A percentile compares a stretch with the other conserved stretches of the same genome.
These are phyloP conservation scores for Pelargonium fulgidum DNA, from an alignment of 441 rosid species.

Conservation along the genomic window DNA sequence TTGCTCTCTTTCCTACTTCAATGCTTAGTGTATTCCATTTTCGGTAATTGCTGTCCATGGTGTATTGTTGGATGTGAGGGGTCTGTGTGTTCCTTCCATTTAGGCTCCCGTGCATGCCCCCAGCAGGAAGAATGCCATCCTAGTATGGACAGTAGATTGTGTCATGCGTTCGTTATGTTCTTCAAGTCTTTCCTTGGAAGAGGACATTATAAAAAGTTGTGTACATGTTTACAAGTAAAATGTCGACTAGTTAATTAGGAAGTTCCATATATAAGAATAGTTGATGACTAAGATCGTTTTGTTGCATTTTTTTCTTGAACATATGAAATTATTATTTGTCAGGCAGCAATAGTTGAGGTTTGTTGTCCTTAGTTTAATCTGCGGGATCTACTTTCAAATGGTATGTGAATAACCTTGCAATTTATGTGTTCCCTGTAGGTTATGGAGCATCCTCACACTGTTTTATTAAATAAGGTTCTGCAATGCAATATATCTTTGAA, in stretches of 20 bases:
- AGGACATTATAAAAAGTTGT: neutral
- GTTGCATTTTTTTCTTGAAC: neutral
- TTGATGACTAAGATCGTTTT: neutral
- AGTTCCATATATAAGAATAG: neutral
- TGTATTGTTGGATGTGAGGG: slow-evolving; percentile 4
- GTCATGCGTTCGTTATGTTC: neutral
- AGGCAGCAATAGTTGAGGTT: neutral
- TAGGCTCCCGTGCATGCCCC: neutral
- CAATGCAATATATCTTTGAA: slow-evolving; percentile 49
- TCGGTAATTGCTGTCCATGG: neutral
- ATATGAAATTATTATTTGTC: neutral
- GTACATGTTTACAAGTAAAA: neutral
- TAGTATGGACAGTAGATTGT: neutral
- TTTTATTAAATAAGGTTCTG: slow-evolving; percentile 63
- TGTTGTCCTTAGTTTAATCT: neutral
- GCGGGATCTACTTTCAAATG: neutral
- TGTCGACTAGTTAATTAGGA: neutral
- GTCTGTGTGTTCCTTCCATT: neutral
- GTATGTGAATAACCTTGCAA: neutral
- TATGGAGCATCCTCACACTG: slow-evolving; percentile 92
- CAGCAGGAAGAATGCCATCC: neutral
- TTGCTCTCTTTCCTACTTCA: neutral
- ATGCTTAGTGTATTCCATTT: neutral
- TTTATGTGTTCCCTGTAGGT: slow-evolving; percentile 42
- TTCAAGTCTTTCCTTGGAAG: neutral